Evolutionary conservation across 106 monocot species (phyloP).

Genomic region (Apostasia ramifera): DNA sequence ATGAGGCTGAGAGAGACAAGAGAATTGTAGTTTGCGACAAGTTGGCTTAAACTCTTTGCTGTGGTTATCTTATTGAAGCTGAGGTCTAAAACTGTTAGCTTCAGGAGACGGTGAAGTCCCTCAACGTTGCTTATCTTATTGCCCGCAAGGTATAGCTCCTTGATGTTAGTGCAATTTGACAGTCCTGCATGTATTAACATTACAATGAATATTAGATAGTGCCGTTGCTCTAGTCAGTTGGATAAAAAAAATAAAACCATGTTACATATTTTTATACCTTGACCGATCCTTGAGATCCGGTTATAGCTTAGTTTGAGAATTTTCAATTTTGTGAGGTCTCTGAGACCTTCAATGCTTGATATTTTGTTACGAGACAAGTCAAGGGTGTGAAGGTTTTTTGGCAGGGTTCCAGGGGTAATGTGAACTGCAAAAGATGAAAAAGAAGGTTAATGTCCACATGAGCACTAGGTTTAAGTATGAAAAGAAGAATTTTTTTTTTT

Average conservation of each 20-base stretch:
- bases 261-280: constrained; percentile 29
- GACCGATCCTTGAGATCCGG: constrained; percentile 66
- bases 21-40: constrained; percentile 70
- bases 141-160: constrained; percentile 67
- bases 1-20: constrained; percentile 57
- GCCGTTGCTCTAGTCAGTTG: background rate
- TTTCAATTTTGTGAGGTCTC: constrained; percentile 59
- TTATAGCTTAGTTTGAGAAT: constrained; percentile 84
- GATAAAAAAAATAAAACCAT: background rate
- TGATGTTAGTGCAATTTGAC: constrained; percentile 13
- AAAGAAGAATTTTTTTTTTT: background rate
- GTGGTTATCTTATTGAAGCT: constrained; percentile 59
- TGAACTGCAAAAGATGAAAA: constrained; percentile 34
- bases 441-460: background rate
- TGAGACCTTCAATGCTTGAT: constrained; percentile 57
- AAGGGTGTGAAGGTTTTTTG: constrained; percentile 63
- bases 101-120: constrained; percentile 76
- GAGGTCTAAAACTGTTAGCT: constrained; percentile 55
- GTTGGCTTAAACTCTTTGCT: constrained; percentile 54
- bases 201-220: background rate
- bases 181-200: background rate
- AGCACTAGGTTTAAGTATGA: background rate
- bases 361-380: constrained; percentile 87
- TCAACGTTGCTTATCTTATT: constrained; percentile 89
- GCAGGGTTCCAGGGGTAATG: constrained; percentile 44